Conservation (phyloP, 768 basidiomycete species). For the Gloeopeniophorella convolvens region DNA sequence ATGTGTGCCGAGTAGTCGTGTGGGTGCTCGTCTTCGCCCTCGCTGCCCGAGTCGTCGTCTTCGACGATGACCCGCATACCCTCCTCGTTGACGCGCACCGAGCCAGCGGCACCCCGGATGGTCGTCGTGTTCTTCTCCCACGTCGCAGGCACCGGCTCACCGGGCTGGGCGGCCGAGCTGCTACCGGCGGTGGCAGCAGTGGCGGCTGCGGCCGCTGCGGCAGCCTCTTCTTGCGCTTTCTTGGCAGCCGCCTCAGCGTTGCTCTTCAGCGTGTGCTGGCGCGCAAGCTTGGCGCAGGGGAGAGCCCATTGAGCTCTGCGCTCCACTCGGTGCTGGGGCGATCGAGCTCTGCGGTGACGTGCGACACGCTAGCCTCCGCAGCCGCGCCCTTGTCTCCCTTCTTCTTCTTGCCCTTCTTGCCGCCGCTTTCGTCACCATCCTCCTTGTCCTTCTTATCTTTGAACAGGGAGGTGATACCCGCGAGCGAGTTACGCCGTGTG, state of each 20-base stretch:
- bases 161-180: no score
- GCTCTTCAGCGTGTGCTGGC: slow-evolving; percentile 87
- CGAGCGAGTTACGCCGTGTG: slow-evolving; percentile 80
- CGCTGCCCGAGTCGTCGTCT: slow-evolving; percentile 52
- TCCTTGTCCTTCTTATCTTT: slow-evolving; percentile 72
- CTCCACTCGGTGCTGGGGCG: slow-evolving; percentile 55
- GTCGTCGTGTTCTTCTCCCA: slow-evolving; percentile 84
- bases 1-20: slow-evolving; percentile 32
- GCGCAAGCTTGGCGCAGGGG: slow-evolving; percentile 81
- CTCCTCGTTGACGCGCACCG: slow-evolving; percentile 51
- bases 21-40: slow-evolving; percentile 38
- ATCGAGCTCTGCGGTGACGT: slow-evolving; percentile 82
- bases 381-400: slow-evolving; percentile 58
- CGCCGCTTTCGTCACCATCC: slow-evolving; percentile 24
- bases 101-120: slow-evolving; percentile 41
- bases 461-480: slow-evolving; percentile 89
- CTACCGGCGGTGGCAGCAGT: no score
- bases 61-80: slow-evolving; percentile 60
- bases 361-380: slow-evolving; percentile 66
- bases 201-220: slow-evolving; percentile 32
- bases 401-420: slow-evolving; percentile 44
- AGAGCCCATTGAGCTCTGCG: slow-evolving; percentile 62
- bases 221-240: slow-evolving; percentile 52
- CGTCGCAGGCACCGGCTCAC: slow-evolving; percentile 38
- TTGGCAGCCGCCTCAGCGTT: slow-evolving; percentile 73